A percentile compares a stretch with the other conserved stretches of the same genome.
phyloP scores from a whole-genome alignment of 1,284 basidiomycete species.

The Cronartium quercuum region DNA sequence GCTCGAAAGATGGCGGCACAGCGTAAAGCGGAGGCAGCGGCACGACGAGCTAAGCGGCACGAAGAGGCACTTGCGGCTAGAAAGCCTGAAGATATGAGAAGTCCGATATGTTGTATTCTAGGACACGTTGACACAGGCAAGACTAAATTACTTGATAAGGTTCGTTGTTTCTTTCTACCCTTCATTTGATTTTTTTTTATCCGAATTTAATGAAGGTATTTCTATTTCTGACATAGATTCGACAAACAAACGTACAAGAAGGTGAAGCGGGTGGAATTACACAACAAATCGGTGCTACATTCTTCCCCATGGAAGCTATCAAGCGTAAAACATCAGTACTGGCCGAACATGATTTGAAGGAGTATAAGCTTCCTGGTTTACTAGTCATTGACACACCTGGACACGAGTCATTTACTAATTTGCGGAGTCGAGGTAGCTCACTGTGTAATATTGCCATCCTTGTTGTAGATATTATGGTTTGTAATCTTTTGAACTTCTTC shows the following conservation, averaged over 20 bases:
- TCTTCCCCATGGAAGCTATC: constrained; percentile 97
- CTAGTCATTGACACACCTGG: constrained; percentile 97
- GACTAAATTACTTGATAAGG: constrained; percentile 96
- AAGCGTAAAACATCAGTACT: constrained; percentile 84
- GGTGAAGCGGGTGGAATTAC: constrained; percentile 99
- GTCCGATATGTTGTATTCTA: constrained; percentile 97
- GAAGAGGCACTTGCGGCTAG: constrained; percentile 80
- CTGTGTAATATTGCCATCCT: constrained; percentile 98
- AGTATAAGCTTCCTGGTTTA: constrained; percentile 95
- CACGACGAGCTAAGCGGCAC: constrained; percentile 70
- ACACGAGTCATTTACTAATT: constrained; percentile 98
- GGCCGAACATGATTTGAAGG: constrained; percentile 74
- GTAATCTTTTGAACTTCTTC: constrained; percentile 41
- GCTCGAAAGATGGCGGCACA: constrained; percentile 61
- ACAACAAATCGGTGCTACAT: constrained; percentile 99
- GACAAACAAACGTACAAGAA: constrained; percentile 99
- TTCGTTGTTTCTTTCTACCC: constrained; percentile 47
- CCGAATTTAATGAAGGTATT: neutral
- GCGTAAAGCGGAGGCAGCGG: constrained; percentile 75
- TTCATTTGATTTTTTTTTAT: constrained; percentile 5
- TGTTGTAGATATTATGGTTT: constrained; percentile 95
- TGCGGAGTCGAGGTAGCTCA: constrained; percentile 91
- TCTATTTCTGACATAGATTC: constrained; percentile 60
- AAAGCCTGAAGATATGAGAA: constrained; percentile 82
- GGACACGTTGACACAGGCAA: constrained; percentile 99